Base-by-base conservation (phyloP, 129 eudicot genomes). In the Helianthus tuberosus region DNA sequence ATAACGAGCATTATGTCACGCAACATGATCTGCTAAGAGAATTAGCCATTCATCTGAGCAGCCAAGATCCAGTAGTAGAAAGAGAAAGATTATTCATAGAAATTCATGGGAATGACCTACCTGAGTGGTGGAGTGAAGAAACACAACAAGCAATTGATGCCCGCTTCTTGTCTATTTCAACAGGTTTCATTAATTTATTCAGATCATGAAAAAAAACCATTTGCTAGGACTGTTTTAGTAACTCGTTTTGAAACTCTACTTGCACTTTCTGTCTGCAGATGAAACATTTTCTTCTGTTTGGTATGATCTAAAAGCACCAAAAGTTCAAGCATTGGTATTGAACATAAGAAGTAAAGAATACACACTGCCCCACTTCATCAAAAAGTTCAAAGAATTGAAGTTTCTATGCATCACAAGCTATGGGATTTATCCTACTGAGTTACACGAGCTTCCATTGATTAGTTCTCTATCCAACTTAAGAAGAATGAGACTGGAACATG, bases 1-100 rank as follows among this genome's bases (percentile, higher is more conserved):
- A 78, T 15, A 76, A 75, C 4, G 85, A 82, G 49, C 83, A 79
- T 43, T 80, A 68, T 60, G 82, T 77, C 47, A 80, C 58, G 32
- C 93, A 82, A 39, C 89, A 85, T 66, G 93, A 85, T 63, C 61
- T 85, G 53, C 80, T 85, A 69, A 77, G 93, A 75, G 89, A 85
- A 46, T 76, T 85, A 59, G 78, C 79, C 71, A 77, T 85, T 53
- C 77, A 79, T 60, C 60, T 64, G 36, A 73, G 72, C 57, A 57
- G 65, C 73, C 72, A 70, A 68, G 82, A 80, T 7, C 78, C 80
- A 5, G 23, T 79, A 54, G 44, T 70, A 11, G 25, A 77, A 68
- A 82, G 87, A 39, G 47, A 61, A 72, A 71, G 86, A 15, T 54
- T 88, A 35, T 38, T 77, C 14, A 44, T 88, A 7, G 86, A 82